Base-by-base conservation (phyloP, 2,329 filamentous ascomycete genomes). In the Grosmannia serpens region DNA sequence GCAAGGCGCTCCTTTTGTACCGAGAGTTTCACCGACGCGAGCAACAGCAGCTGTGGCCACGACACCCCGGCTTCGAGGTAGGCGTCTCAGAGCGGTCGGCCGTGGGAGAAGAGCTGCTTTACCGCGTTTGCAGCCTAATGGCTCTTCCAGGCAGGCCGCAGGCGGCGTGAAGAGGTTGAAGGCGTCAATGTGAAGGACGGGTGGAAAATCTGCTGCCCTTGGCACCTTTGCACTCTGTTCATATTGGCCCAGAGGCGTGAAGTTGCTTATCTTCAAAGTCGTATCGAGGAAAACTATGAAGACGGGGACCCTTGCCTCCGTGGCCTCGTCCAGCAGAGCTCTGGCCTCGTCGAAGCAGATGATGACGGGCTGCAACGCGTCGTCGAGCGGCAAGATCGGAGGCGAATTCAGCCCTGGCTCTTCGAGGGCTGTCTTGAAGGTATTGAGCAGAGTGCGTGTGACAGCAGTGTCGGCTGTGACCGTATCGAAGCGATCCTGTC, bases 301-400 rank as follows among this genome's bases (percentile, higher is more conserved):
- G n/a, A 53, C 38, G 2, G 31, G 20, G 4, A 10, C 10, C 27
- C 2, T 58, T 49, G 24, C n/a, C 10, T 9, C 22, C 6, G 27
- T 24, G 10, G 10, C 51, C 5, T 31, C 17, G 10, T 55, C 24
- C 6, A 58, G 41, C 3, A 58, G 52, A 4, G 51, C 31, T 8
- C 51, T 27, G 9, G 57, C 57, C 31, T 58, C 57, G 31, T 58
- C 57, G 11, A 58, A 54, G 24, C 56, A 58, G 22, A 58, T 38
- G 7, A 58, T 54, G 9, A 41, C 22, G 17, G 51, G 44, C 26
- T 15, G n/a, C 26, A 8, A 11, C 24, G 6, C 26, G 29, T 22
- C 13, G 29, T 22, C 2, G 10, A 27, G 29, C n/a, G 51, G 29
- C 22, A 9, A 11, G 15, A 35, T 15, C 6, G 27, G 51, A 10